Conservation (phyloP, 2,329 filamentous ascomycete species). For the Aspergillus fumigatus region DNA sequence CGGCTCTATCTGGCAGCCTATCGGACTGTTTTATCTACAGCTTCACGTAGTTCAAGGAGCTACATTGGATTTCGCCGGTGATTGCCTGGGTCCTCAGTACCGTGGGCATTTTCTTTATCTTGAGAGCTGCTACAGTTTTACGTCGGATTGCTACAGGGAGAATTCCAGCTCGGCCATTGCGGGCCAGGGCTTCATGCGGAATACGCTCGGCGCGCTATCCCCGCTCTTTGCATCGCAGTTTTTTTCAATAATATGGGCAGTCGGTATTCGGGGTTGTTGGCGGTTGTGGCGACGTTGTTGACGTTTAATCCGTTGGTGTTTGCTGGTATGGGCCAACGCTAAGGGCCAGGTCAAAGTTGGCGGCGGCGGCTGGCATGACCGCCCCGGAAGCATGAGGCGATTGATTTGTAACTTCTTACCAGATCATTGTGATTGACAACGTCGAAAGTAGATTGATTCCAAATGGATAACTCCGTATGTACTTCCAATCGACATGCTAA, state of each 20-base stretch:
- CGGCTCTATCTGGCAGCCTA: constrained; percentile 45
- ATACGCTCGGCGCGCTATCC: constrained; percentile 50
- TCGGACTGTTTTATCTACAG: constrained; percentile 52
- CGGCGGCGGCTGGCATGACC: constrained; percentile 14
- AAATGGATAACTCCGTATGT: too few species aligned
- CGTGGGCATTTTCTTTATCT: constrained; percentile 51
- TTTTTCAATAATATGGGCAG: constrained; percentile 52
- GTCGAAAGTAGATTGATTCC: too few species aligned
- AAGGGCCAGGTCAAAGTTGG: constrained; percentile 28
- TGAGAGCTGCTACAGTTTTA: constrained; percentile 45
- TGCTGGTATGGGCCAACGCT: constrained; percentile 26
- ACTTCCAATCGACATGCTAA: too few species aligned
- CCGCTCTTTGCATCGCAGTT: constrained; percentile 51
- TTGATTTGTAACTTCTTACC: neutral
- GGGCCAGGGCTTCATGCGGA: constrained; percentile 50
- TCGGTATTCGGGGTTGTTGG: constrained; percentile 49
- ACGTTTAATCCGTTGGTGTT: constrained; percentile 29
- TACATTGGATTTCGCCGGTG: constrained; percentile 48
- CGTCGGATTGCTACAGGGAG: constrained; percentile 50
- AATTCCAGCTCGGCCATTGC: constrained; percentile 40
- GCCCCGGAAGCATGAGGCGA: neutral
- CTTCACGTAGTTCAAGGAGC: constrained; percentile 49
- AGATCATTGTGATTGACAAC: too few species aligned
- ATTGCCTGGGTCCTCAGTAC: constrained; percentile 49
- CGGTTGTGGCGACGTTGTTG: constrained; percentile 41